phyloP scores from a whole-genome alignment of 257 asterid genomes.

The Leptodermis oblonga region DNA sequence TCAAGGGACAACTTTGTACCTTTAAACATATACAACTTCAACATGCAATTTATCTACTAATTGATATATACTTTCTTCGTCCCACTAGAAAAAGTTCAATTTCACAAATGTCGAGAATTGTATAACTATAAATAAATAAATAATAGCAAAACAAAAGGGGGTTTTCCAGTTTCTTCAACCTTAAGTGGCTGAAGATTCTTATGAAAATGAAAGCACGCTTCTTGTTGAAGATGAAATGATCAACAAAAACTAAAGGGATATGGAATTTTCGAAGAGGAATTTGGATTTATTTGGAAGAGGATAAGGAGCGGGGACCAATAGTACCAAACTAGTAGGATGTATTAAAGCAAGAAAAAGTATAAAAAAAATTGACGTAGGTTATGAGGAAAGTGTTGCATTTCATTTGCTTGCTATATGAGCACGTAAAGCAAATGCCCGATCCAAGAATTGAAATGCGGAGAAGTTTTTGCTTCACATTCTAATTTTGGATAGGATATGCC shows the following conservation, averaged over 20 bases:
- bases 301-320: too few species aligned
- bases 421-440: conserved; percentile 20
- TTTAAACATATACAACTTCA: too few species aligned
- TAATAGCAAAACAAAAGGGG: neutral
- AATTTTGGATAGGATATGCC: conserved; percentile 11
- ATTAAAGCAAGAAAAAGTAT: too few species aligned
- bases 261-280: too few species aligned
- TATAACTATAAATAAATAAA: too few species aligned
- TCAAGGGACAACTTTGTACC: too few species aligned
- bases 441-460: conserved; percentile 11
- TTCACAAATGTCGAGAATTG: too few species aligned
- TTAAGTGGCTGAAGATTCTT: conserved; percentile 7
- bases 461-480: conserved; percentile 17
- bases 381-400: conserved; percentile 11
- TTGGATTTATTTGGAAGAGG: too few species aligned
- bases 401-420: neutral
- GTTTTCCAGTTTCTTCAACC: conserved; percentile 2
- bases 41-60: too few species aligned
- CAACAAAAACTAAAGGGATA: neutral
- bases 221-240: conserved; percentile 8
- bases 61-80: too few species aligned
- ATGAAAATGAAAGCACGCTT: conserved; percentile 12
- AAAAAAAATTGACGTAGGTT: neutral
- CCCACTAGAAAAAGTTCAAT: too few species aligned
- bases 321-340: too few species aligned